Percentiles rank a stretch among this genome's conserved stretches.
Evolutionary conservation across 192 early-diverging fungal genomes (phyloP).

Genomic region (Podochytrium sp.): DNA sequence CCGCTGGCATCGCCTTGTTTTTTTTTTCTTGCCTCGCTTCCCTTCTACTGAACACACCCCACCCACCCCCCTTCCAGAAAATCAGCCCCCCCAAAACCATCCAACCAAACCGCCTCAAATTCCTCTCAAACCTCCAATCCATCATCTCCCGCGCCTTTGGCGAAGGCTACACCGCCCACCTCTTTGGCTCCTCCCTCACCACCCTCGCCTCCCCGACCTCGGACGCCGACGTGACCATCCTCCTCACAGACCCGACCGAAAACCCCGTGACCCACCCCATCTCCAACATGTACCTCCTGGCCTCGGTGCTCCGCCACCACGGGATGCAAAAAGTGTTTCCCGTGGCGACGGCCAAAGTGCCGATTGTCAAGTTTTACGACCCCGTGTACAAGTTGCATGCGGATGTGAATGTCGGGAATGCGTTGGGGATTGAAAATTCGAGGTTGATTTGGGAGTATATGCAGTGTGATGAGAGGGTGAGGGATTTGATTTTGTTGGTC

Average conservation of each 20-base stretch:
- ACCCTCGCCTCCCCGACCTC: conserved; percentile 41
- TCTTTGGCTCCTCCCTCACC: conserved; percentile 53
- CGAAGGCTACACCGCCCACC: conserved; percentile 26
- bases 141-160: conserved; percentile 28
- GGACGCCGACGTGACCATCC: conserved; percentile 46
- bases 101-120: conserved; percentile 15
- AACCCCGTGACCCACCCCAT: conserved; percentile 21
- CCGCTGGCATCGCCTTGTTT: too few relatives aligned
- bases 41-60: too few relatives aligned
- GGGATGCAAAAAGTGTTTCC: conserved; percentile 45
- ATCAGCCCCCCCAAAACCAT: conserved; percentile 12
- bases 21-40: neutral
- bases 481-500: conserved; percentile 51
- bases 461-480: conserved; percentile 38
- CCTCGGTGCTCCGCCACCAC: conserved; percentile 16
- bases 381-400: conserved; percentile 24
- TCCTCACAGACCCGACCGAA: conserved; percentile 4
- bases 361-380: conserved; percentile 55
- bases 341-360: conserved; percentile 44
- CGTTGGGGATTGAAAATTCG: conserved; percentile 51
- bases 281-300: conserved; percentile 40
- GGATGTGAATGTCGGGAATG: conserved; percentile 52
- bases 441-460: conserved; percentile 43
- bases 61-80: conserved; percentile 10
- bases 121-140: conserved; percentile 21